These are phyloP conservation scores for Holtermannia corniformis DNA, from an alignment of 768 basidiomycete genomes.

Conservation along the genomic window DNA sequence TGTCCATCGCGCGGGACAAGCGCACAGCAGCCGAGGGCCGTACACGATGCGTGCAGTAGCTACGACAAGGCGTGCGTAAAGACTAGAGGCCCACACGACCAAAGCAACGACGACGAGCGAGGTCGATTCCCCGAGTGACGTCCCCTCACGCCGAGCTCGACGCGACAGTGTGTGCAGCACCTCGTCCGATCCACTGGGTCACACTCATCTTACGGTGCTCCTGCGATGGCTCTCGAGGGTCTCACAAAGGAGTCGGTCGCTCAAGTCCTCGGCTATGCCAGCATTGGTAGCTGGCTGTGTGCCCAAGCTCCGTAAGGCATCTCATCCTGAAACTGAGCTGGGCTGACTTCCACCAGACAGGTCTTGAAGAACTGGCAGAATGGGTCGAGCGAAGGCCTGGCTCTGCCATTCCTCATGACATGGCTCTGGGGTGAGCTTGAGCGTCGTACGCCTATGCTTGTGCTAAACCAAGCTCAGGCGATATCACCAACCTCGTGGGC, in stretches of 20 bases:
- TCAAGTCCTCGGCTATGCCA: slow-evolving; percentile 26
- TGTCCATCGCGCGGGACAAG: too few relatives aligned
- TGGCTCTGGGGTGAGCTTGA: slow-evolving; percentile 73
- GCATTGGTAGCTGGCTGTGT: slow-evolving; percentile 36
- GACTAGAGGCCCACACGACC: too few relatives aligned
- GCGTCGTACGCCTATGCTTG: not conserved
- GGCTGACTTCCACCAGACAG: slow-evolving; percentile 50
- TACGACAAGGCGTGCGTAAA: too few relatives aligned
- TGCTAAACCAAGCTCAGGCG: slow-evolving; percentile 49
- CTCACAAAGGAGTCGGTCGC: slow-evolving; percentile 7
- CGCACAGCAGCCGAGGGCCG: too few relatives aligned
- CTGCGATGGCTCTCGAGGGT: too few relatives aligned
- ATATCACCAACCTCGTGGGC: slow-evolving; percentile 79
- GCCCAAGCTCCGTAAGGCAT: slow-evolving; percentile 34
- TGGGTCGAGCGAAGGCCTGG: slow-evolving; percentile 79
- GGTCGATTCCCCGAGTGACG: too few relatives aligned
- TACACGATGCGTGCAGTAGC: too few relatives aligned
- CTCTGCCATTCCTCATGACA: slow-evolving; percentile 83
- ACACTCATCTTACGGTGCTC: too few relatives aligned
- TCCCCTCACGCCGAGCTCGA: too few relatives aligned
- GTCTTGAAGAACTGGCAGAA: slow-evolving; percentile 64
- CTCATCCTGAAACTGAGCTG: not conserved
- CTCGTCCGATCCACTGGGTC: too few relatives aligned
- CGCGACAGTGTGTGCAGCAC: too few relatives aligned
- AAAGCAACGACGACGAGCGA: too few relatives aligned